Percentiles rank a stretch among this genome's conserved stretches.
These are phyloP conservation scores for Kalmusia sp. DNA, from an alignment of 2,329 filamentous ascomycete species.

Conservation along the genomic window DNA sequence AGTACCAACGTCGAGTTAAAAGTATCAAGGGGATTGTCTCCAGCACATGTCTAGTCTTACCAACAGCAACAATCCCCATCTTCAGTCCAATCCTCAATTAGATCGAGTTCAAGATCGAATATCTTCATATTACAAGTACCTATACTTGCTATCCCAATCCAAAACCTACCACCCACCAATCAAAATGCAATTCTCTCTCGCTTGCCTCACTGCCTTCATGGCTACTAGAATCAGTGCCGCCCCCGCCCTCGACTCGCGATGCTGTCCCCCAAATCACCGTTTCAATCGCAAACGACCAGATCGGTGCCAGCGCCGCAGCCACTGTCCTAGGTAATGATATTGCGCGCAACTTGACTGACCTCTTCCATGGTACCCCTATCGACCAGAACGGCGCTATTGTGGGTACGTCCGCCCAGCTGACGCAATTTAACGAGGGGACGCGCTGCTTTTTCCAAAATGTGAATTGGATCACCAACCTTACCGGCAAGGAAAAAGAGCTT, in stretches of 20 bases:
- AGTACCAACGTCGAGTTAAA: no score
- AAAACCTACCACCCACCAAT: background rate
- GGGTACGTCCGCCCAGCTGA: constrained; percentile 15
- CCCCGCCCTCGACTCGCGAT: background rate
- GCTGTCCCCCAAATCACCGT: constrained; percentile 7
- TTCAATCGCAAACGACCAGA: constrained; percentile 19
- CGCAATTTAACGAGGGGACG: constrained; percentile 7
- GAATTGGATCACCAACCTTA: constrained; percentile 14
- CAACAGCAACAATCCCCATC: background rate
- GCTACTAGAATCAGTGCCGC: no score
- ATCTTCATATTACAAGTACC: no score
- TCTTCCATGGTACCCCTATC: constrained; percentile 18
- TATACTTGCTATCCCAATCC: no score
- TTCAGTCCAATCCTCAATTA: background rate
- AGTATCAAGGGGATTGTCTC: background rate
- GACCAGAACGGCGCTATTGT: constrained; percentile 13
- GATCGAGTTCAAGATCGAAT: no score
- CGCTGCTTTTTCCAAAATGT: constrained; percentile 15
- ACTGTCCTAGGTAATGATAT: constrained; percentile 16
- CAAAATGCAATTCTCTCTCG: background rate
- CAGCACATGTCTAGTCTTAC: background rate
- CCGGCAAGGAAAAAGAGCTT: constrained; percentile 8
- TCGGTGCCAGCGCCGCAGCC: constrained; percentile 12
- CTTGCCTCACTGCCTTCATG: background rate
- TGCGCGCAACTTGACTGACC: constrained; percentile 7